Conservation (phyloP, 352 stramenopile genomes). For the Phytophthora brassicae region DNA sequence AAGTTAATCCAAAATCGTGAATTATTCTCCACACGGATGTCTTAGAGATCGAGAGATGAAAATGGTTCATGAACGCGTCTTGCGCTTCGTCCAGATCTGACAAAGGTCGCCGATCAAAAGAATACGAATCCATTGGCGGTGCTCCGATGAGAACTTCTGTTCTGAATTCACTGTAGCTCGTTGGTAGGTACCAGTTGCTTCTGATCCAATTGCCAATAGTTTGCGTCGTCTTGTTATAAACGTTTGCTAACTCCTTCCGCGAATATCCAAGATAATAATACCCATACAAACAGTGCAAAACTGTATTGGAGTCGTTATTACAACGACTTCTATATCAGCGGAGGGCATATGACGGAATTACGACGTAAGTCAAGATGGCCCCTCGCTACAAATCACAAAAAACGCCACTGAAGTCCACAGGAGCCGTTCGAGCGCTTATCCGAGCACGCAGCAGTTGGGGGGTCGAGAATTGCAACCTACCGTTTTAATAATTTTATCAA, state of each 20-base stretch:
- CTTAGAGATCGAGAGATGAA: slow-evolving; percentile 1
- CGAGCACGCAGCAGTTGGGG: no score
- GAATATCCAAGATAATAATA: not conserved
- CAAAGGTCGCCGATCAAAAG: slow-evolving; percentile 4
- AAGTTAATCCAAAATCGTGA: not conserved
- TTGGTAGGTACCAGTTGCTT: slow-evolving; percentile 2
- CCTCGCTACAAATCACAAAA: not conserved
- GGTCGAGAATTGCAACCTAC: no score
- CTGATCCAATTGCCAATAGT: slow-evolving; percentile 11
- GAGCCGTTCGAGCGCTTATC: no score
- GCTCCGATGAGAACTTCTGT: not conserved
- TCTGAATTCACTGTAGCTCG: not conserved
- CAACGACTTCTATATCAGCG: not conserved
- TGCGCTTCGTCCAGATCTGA: slow-evolving; percentile 1
- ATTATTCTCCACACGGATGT: slow-evolving; percentile 5
- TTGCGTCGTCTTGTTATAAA: not conserved
- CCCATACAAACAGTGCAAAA: slow-evolving; percentile 2
- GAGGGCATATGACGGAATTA: no score
- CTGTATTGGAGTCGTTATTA: not conserved
- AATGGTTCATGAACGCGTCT: not conserved
- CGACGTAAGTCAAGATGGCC: no score
- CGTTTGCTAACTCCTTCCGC: not conserved
- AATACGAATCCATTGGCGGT: not conserved
- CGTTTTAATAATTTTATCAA: no score
- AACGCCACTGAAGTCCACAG: not conserved